A percentile compares a stretch with the other conserved stretches of the same genome.
Conservation (phyloP, 495 filamentous ascomycete genomes). For the Diplogelasinospora grovesii region DNA sequence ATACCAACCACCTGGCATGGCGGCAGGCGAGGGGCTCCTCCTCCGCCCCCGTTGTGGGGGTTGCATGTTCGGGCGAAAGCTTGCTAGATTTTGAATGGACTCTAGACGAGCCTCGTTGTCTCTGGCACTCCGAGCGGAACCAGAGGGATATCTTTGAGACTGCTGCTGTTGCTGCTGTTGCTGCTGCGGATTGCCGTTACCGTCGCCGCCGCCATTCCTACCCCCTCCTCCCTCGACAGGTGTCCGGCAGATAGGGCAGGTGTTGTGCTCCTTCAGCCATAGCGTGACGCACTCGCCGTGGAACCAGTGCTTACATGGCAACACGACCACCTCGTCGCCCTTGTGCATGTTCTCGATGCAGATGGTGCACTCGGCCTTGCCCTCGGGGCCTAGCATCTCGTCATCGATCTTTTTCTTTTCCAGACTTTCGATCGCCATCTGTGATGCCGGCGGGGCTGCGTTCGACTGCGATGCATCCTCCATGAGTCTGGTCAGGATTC, state of each 20-base stretch:
- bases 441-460: constrained; percentile 75
- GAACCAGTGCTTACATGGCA: constrained; percentile 93
- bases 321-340: constrained; percentile 65
- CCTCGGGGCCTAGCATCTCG: constrained; percentile 56
- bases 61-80: neutral
- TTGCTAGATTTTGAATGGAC: constrained; percentile 15
- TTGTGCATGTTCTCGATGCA: constrained; percentile 83
- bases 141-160: neutral
- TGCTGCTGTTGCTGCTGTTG: neutral
- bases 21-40: too few species aligned
- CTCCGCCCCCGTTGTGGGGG: too few species aligned
- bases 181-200: neutral
- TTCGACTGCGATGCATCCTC: constrained; percentile 68
- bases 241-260: constrained; percentile 81
- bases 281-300: constrained; percentile 68
- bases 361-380: constrained; percentile 75
- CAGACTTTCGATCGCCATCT: constrained; percentile 63
- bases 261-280: constrained; percentile 84
- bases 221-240: constrained; percentile 49
- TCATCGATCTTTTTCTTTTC: constrained; percentile 61
- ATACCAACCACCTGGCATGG: neutral
- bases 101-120: constrained; percentile 20
- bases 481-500: constrained; percentile 80
- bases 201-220: constrained; percentile 3
- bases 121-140: constrained; percentile 4